Evolutionary conservation across 2,329 filamentous ascomycete genomes (phyloP).

Genomic region (Aspergillus persii): DNA sequence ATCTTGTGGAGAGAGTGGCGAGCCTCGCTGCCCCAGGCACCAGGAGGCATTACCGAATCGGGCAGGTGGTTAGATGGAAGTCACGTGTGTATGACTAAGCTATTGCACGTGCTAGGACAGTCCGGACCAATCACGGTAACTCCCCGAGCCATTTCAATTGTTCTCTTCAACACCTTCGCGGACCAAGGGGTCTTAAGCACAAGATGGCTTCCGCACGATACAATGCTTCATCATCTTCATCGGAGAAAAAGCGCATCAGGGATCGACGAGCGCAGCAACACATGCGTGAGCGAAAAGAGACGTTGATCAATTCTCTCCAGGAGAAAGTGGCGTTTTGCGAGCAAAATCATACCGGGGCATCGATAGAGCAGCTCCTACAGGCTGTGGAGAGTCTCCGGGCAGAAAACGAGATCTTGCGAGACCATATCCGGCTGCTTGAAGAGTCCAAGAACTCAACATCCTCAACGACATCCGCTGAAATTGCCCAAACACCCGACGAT

Average conservation of each 20-base stretch:
- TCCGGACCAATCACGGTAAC: background rate
- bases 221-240: background rate
- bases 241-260: conserved; percentile 10
- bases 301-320: conserved; percentile 2
- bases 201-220: background rate
- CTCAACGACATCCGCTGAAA: background rate
- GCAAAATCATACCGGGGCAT: background rate
- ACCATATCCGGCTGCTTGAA: background rate
- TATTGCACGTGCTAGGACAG: too few relatives aligned
- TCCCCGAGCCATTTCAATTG: too few relatives aligned
- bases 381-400: background rate
- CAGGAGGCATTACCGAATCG: background rate
- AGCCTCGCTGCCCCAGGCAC: background rate
- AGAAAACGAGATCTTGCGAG: background rate
- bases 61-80: background rate
- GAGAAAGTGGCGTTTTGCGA: conserved; percentile 4
- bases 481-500: background rate
- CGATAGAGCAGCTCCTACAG: background rate
- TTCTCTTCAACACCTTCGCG: background rate
- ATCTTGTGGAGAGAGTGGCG: too few relatives aligned
- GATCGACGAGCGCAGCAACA: conserved; percentile 9
- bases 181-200: background rate
- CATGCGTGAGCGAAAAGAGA: conserved; percentile 7
- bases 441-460: background rate
- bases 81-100: background rate